Base-by-base conservation (phyloP, 768 basidiomycete genomes). In the Lyophyllum semitale region DNA sequence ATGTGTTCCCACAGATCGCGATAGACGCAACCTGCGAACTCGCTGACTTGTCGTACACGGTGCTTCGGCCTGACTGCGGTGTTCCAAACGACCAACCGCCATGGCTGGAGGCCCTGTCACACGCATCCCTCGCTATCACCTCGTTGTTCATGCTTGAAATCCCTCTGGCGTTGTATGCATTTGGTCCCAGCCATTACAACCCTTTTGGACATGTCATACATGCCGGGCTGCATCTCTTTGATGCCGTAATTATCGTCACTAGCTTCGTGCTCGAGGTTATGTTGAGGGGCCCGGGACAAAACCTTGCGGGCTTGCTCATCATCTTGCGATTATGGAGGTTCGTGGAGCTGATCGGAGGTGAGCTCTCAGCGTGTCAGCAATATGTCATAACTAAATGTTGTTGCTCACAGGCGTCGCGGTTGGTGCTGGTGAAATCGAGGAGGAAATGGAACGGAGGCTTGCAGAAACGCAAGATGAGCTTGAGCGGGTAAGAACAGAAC, bases 301-400 rank as follows among this genome's bases (percentile, higher is more conserved):
- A 93, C 63, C 77, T 93, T 20, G 87, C 85, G 1, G 81, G 78
- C 6, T 71, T 93, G 23, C 79, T 93, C 30, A 77, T 93, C 38
- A 72, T 88, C 18, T 73, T 93, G 26, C 91, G 91, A 69, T 68
- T 93, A 13, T 92, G 92, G 91, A 79, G 91, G 23, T 73, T 93
- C 29, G 81, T 93, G 23, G 91, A 92, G 65, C 75, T 93, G 12
- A 84, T 91, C 30, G 73, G 75, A 70, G 74, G 76, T 81, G 64
- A 20, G 23, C n/a, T 30, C 11, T 23, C 43, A 8, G 30, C 13
- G 44, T 9, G 44, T 41, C 15, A 27, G 20, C 3, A 9, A n/a
- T n/a, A 5, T 3, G 2, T 8, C 25, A 33, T 46, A n/a, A n/a
- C 8, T 50, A 18, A 42, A 42, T 32, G 59, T 29, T 58, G 51